Evolutionary conservation across 495 filamentous ascomycete species (phyloP).

Genomic region (Lasiosphaeria ovina): DNA sequence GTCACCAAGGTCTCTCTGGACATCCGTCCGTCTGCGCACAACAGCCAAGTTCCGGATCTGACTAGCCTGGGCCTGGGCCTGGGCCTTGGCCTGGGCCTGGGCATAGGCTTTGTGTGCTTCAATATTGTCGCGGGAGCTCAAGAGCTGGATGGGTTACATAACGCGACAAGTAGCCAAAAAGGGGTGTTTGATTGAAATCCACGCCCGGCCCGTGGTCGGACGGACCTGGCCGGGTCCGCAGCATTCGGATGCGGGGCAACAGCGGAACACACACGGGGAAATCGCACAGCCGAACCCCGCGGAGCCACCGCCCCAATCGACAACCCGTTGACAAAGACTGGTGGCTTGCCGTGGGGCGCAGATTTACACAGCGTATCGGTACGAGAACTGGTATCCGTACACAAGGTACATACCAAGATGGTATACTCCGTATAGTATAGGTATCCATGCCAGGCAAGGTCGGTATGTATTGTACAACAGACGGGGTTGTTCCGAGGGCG

Average conservation of each 20-base stretch:
- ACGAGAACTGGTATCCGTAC: too few species aligned
- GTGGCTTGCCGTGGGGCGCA: not conserved
- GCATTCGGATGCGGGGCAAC: slow-evolving; percentile 17
- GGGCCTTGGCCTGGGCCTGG: not conserved
- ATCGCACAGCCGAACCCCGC: slow-evolving; percentile 2
- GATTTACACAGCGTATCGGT: too few species aligned
- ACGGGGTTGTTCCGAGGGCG: slow-evolving; percentile 7
- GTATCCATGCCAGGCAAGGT: too few species aligned
- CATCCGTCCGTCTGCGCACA: not conserved
- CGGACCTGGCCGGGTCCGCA: slow-evolving; percentile 9
- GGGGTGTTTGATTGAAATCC: slow-evolving; percentile 1
- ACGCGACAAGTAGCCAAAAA: not conserved
- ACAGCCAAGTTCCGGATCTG: not conserved
- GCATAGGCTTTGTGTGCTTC: not conserved
- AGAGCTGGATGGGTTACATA: not conserved
- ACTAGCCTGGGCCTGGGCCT: not conserved
- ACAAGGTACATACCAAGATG: too few species aligned
- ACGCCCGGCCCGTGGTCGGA: slow-evolving; percentile 13
- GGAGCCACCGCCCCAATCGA: slow-evolving; percentile 5
- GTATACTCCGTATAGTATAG: too few species aligned
- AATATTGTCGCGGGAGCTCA: not conserved
- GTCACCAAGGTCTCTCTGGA: not conserved
- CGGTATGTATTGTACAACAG: too few species aligned
- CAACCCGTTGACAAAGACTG: not conserved
- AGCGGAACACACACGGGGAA: slow-evolving; percentile 18